phyloP scores from a whole-genome alignment of 148 eudicot species.

The Salicornia ramosissima region DNA sequence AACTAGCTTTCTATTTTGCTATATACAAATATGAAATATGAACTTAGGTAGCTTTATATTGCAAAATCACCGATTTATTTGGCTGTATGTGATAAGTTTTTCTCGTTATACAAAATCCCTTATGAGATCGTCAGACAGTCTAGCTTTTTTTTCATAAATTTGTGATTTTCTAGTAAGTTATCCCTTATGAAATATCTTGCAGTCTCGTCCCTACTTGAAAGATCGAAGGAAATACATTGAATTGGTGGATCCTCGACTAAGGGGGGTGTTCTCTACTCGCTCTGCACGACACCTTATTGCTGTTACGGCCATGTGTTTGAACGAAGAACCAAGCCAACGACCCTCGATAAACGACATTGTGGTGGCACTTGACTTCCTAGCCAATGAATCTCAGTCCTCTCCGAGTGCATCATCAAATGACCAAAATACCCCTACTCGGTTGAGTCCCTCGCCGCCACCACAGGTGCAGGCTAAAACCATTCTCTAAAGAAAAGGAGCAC shows the following conservation, averaged over 20 bases:
- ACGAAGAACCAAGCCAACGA: slow-evolving; percentile 48
- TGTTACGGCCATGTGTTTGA: slow-evolving; percentile 61
- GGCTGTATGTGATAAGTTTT: no score
- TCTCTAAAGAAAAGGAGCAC: neutral
- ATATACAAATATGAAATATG: no score
- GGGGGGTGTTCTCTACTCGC: slow-evolving; percentile 46
- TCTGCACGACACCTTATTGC: slow-evolving; percentile 53
- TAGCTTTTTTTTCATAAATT: no score
- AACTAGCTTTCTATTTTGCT: neutral
- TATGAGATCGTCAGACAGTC: no score
- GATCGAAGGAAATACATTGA: slow-evolving; percentile 44
- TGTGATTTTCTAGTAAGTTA: no score
- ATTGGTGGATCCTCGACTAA: slow-evolving; percentile 54
- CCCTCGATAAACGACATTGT: slow-evolving; percentile 63
- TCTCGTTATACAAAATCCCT: no score
- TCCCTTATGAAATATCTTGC: no score
- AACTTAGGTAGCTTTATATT: no score
- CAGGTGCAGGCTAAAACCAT: neutral
- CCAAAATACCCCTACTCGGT: slow-evolving; percentile 11
- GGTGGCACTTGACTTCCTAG: slow-evolving; percentile 65
- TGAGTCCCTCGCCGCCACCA: neutral
- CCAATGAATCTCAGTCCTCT: slow-evolving; percentile 36
- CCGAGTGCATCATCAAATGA: slow-evolving; percentile 11
- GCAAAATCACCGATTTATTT: no score
- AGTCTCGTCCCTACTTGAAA: slow-evolving; percentile 51